Base-by-base conservation (phyloP, 352 stramenopile species). In the Achlya hypogyna region DNA sequence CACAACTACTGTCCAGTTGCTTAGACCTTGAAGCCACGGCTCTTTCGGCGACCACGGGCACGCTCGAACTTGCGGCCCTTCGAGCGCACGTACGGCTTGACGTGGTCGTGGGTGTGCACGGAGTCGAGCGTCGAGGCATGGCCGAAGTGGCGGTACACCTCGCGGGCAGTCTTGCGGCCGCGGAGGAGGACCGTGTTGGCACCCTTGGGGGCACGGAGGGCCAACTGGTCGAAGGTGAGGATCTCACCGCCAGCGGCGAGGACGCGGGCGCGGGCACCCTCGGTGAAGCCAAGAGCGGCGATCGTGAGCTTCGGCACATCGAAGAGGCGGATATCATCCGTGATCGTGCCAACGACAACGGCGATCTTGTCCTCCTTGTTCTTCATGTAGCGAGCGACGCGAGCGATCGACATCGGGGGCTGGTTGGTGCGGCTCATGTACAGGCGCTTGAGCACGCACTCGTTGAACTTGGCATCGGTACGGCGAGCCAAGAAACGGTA, bases 1-100 rank as follows among this genome's bases (percentile, higher is more conserved):
- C 8, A 20, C 20, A 20, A 23, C 40, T 31, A 34, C 23, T 34
- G 9, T 65, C 10, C 52, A 28, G 43, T 69, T 59, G 73, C 77
- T 98, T 99, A 99, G 71, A 99, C 94, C 95, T 99, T 99, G 95
- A 99, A 99, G 76, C 97, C 97, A 90, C 93, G 89, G 77, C 89
- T 98, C 76, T 93, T 93, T 95, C 97, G 96, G 82, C 97, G 96
- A 91, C 97, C 97, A 98, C 97, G 96, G 72, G 97, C 97, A 69
- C 87, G 95, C 85, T 99, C 97, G 86, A 99, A 99, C 86, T 99
- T 99, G 84, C 97, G 91, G 77, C 97, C 97, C 78, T 98, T 99
- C 72, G 84, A 96, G 78, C 96, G 96, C 65, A 99, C 96, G 79
- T 98, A 99, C 54, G 97, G 97, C 89, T 99, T 99, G 86, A 98